These are phyloP conservation scores for Fusarium brachygibbosum DNA, from an alignment of 2,329 filamentous ascomycete species.

Conservation along the genomic window DNA sequence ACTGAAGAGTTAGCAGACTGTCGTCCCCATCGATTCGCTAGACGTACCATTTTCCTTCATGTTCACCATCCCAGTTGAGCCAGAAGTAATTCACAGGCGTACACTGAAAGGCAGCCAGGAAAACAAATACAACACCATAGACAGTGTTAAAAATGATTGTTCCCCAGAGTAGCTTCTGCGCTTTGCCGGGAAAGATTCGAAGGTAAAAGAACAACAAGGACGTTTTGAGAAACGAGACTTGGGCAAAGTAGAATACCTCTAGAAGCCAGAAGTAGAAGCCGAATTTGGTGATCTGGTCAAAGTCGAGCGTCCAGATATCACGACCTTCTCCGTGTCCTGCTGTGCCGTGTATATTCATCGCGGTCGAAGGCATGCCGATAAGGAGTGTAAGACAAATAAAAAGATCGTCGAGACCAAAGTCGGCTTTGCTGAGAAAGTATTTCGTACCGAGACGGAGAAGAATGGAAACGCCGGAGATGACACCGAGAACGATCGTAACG, in stretches of 20 bases:
- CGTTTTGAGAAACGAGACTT: conserved; percentile 57
- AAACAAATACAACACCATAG: conserved; percentile 52
- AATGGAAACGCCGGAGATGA: conserved; percentile 53
- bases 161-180: conserved; percentile 50
- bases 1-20: not conserved
- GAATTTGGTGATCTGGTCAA: conserved; percentile 44
- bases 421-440: conserved; percentile 46
- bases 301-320: conserved; percentile 53
- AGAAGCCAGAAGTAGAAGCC: conserved; percentile 52
- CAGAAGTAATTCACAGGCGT: conserved; percentile 58
- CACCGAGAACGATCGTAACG: conserved; percentile 42
- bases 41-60: conserved; percentile 55
- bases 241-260: conserved; percentile 57
- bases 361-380: conserved; percentile 40
- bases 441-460: conserved; percentile 52
- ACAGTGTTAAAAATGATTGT: conserved; percentile 51
- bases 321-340: conserved; percentile 50
- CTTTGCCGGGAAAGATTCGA: conserved; percentile 55
- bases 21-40: rapidly evolving
- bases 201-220: conserved; percentile 60
- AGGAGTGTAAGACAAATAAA: conserved; percentile 44
- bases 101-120: conserved; percentile 56
- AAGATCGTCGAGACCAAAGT: conserved; percentile 52
- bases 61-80: conserved; percentile 58
- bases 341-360: conserved; percentile 45